Evolutionary conservation across 2,329 filamentous ascomycete species (phyloP), one percentile per base, ranked within the genome.

Genomic region (Trichoderma polysporum): DNA sequence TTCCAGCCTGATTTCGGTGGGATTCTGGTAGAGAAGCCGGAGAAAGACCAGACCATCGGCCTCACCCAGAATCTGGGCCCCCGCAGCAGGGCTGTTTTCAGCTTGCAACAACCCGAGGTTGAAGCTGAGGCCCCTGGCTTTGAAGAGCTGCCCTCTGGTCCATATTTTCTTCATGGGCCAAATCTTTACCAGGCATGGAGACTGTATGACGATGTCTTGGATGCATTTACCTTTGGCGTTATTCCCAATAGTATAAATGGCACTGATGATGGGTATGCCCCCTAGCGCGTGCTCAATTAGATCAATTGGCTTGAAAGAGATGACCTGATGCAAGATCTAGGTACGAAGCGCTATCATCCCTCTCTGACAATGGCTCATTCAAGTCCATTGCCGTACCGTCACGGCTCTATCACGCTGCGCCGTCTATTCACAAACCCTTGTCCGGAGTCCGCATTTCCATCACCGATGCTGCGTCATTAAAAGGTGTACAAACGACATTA

Each of bases 401-500:
- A 0, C 73, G 75, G 1, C 73, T 81, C 2, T 80, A 81, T 35
- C 71, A 72, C 7, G 69, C 71, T 9, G 70, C 69, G 0, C 74
- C 75, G 3, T 74, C 72, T 8, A 54, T 68, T 7, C 67, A 70
- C 12, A 77, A 76, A 35, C 80, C 79, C 0, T 71, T 82, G 8
- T 78, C 74, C 15, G 80, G 80, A 17, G 66, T 75, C 17, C 78
- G 80, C 4, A 65, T 81, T 4, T 71, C 77, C 25, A 68, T 82
- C 12, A 73, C 75, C 19, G 79, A 82, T 39, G 69, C 72, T 3
- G 69, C 76, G 37, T 72, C 76, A 3, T 66, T 81, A 0, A 69
- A 73, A n/a, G 88, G 88, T 1, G 74, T 88, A 0, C 80, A 81
- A 13, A 88, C 85, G 0, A 81, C 81, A 1, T 79, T 84, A 35